Base-by-base conservation (phyloP, 305 asterid genomes). In the Fraxinus baroniana region DNA sequence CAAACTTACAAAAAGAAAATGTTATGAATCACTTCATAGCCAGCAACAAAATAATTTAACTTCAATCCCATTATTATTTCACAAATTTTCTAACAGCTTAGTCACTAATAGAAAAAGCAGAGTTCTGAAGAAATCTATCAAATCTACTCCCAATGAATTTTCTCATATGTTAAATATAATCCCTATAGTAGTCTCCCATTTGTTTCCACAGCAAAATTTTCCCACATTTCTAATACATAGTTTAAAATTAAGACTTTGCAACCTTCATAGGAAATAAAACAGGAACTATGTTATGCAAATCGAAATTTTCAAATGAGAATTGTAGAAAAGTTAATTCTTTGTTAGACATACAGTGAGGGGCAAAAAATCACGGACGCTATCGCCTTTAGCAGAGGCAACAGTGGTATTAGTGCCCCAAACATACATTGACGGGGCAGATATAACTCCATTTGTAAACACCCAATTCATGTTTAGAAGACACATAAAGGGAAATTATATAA, bases 321-420 rank as follows among this genome's bases (percentile, higher is more conserved):
- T 3, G 75, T 70, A 30, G 20, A 70, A 70, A 70, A 26, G 22
- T n/a, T 70, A 28, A 70, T 70, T 70, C 20, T 70, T 68, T 28
- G 75, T 70, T 30, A 74, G 3, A 46, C 94, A 26, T 94, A 94
- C 99, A 36, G 99, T 96, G 81, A 94, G 98, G 24, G 98, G 99
- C 85, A 94, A 88, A 86, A 94, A 96, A 80, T 94, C 98, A 7
- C 93, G 97, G 81, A 87, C 57, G 33, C 94, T 92, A 9, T 96
- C 98, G 79, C 97, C 88, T 91, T 88, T 94, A 46, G 97, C 90
- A 3, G 98, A 93, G 78, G 95, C 82, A 22, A 93, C 97, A 0
- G 99, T 94, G 33, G 99, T n/a, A n/a, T n/a, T n/a, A n/a, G n/a
- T n/a, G n/a, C n/a, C n/a, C n/a, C n/a, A n/a, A n/a, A n/a, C n/a